Evolutionary conservation across 805 yeast genomes (phyloP).

Genomic region (Saccharomycodes ludwigii): DNA sequence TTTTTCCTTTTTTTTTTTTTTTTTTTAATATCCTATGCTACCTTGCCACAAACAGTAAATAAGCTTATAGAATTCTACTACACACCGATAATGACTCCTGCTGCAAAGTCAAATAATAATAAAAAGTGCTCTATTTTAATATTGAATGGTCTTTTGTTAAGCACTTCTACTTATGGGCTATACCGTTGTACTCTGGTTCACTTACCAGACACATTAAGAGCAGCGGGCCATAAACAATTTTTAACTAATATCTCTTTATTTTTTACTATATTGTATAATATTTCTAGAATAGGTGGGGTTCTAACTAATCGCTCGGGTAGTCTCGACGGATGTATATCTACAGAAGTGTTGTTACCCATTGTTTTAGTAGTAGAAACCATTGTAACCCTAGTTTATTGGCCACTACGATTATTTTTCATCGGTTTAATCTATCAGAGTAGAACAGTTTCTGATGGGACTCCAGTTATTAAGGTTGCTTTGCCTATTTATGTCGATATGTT

Average conservation of each 20-base stretch:
- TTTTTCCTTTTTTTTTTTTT: conserved; percentile 4
- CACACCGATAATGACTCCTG: neutral
- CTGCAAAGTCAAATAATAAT: conserved; percentile 1
- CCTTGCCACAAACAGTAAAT: neutral
- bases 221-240: conserved; percentile 63
- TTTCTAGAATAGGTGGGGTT: too few species aligned
- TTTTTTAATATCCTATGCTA: neutral
- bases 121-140: conserved; percentile 8
- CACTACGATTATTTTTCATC: conserved; percentile 40
- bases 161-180: conserved; percentile 19
- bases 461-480: conserved; percentile 21
- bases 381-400: conserved; percentile 61
- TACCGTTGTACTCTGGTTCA: conserved; percentile 14
- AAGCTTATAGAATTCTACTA: conserved; percentile 1
- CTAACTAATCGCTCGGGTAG: too few species aligned
- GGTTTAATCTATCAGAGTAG: conserved; percentile 32
- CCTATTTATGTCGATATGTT: conserved; percentile 42
- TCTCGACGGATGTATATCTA: too few species aligned
- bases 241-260: conserved; percentile 52
- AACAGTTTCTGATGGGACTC: conserved; percentile 13
- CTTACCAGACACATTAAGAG: conserved; percentile 37
- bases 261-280: conserved; percentile 32
- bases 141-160: conserved; percentile 13
- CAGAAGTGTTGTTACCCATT: conserved; percentile 28
- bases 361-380: conserved; percentile 47